Evolutionary conservation across 805 yeast species (phyloP), one percentile per base, ranked within the genome.

Genomic region (Candida odintsovae): DNA sequence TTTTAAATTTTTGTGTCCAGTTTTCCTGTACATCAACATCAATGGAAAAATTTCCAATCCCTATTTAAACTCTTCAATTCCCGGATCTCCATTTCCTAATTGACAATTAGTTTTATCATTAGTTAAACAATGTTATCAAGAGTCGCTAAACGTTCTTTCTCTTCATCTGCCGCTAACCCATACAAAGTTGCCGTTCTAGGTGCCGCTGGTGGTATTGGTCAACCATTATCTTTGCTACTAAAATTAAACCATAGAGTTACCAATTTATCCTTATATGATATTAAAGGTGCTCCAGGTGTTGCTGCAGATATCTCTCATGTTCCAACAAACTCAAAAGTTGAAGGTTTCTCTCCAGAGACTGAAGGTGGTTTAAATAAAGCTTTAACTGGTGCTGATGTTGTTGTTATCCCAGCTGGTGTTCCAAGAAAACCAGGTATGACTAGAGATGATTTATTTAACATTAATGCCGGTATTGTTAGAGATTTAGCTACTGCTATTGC

Each of bases 361-460:
- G 75, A 75, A 48, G 86, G 84, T 47, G 88, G 86, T 48, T 72
- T 90, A 57, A 73, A 75, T 62, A 74, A 74, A 56, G 92, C 97
- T 45, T 80, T 90, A 55, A 81, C 77, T 52, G 78, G 76, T 59
- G 71, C 77, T 48, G 89, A 84, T 56, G 85, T 90, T 50, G 86
- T 90, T 54, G 80, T 90, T 56, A 87, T 90, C 70, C 97, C 97
- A 65, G 97, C 97, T 48, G 97, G 97, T 76, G 95, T 90, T 49
- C 97, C 95, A 76, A 87, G 95, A 81, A 90, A 90, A 76, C 97
- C 97, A 58, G 97, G 97, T 70, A 90, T 90, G 97, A 88, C 97
- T 64, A 86, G 97, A 77, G 97, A 90, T 68, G 97, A 90, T 67
- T 77, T 90, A 62, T 90, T 90, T 83, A 84, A 87, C 77, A 90